Conservation (phyloP, 371 early-diverging fungal genomes). For the Batkoa obscura region DNA sequence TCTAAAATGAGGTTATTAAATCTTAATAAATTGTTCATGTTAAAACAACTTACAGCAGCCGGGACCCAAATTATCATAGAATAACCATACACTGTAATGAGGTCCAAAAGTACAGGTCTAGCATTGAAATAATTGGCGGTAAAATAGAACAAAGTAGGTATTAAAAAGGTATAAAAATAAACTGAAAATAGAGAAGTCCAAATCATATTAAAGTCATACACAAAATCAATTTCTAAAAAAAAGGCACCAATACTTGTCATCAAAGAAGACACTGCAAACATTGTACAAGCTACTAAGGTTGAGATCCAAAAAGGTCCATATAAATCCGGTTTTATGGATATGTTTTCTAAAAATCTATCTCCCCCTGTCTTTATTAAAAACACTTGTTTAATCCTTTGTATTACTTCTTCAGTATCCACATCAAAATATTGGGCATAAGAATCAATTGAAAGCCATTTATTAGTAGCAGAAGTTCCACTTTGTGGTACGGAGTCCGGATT, state of each 20-base stretch:
- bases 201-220: background rate
- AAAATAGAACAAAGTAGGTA: background rate
- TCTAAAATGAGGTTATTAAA: no score
- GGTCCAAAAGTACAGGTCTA: background rate
- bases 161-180: constrained; percentile 1
- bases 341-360: background rate
- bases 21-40: no score
- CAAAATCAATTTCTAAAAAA: background rate
- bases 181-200: background rate
- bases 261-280: background rate
- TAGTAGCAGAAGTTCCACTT: background rate
- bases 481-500: no score
- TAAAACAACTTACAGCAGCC: background rate
- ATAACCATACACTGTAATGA: background rate
- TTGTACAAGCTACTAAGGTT: background rate
- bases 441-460: background rate
- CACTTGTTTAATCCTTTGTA: background rate
- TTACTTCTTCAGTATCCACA: background rate
- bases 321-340: background rate
- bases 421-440: background rate
- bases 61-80: background rate
- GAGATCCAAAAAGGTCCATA: constrained; percentile 1
- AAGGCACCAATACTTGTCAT: background rate
- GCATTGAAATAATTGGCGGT: background rate
- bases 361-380: background rate